A percentile compares a stretch with the other conserved stretches of the same genome.
phyloP scores from a whole-genome alignment of 208 protist species.

The Leishmania guyanensis region DNA sequence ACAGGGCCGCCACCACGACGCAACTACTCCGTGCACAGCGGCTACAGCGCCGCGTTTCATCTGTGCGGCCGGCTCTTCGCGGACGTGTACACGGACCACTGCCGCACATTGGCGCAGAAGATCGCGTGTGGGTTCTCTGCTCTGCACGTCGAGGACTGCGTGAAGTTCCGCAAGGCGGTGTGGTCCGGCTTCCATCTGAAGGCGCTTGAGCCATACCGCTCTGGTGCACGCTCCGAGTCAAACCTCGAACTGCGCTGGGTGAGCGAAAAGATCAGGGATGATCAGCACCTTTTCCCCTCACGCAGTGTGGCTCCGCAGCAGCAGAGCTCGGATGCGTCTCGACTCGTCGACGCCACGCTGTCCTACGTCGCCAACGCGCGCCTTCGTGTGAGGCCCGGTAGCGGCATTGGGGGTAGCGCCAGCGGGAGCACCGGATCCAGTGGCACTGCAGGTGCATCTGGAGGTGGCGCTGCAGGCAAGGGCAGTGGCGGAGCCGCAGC shows the following conservation, averaged over 20 bases:
- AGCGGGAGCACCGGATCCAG: not conserved
- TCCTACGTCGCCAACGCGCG: constrained; percentile 34
- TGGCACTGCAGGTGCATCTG: not conserved
- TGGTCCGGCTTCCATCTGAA: constrained; percentile 34
- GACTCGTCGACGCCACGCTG: constrained; percentile 27
- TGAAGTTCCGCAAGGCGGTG: constrained; percentile 35
- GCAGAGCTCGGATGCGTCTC: constrained; percentile 20
- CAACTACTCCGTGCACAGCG: constrained; percentile 28
- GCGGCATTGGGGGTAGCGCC: not conserved
- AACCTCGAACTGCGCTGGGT: constrained; percentile 45
- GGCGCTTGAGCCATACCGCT: constrained; percentile 26
- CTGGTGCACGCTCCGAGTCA: constrained; percentile 33
- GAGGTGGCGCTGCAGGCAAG: not conserved
- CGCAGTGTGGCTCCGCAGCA: constrained; percentile 15
- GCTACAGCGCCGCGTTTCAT: constrained; percentile 43
- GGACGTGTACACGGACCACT: constrained; percentile 28
- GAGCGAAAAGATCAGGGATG: constrained; percentile 49
- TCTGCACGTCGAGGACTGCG: constrained; percentile 38
- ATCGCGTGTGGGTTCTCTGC: constrained; percentile 24
- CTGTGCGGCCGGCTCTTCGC: constrained; percentile 36
- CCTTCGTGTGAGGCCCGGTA: constrained; percentile 17
- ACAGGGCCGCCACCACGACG: constrained; percentile 12
- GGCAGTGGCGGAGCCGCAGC: not conserved
- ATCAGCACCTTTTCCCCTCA: constrained; percentile 62
- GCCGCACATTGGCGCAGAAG: constrained; percentile 25